Evolutionary conservation across 2,329 filamentous ascomycete genomes (phyloP), one percentile per base, ranked within the genome.

Genomic region (Ophiosphaerella narmari): DNA sequence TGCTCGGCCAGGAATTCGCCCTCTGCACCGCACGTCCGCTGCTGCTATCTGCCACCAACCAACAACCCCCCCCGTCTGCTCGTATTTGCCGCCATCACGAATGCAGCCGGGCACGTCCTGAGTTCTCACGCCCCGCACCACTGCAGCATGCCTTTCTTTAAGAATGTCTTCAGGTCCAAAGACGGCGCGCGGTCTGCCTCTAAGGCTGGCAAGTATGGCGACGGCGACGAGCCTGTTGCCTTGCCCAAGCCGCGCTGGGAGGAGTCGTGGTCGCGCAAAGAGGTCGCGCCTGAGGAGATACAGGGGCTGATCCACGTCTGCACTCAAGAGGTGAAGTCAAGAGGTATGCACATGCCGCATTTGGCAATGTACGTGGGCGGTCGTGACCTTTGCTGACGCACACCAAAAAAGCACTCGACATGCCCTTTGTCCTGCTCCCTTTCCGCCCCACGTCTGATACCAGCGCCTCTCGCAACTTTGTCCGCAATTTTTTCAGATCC

Each of bases 371-470:
- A 11, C 26, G 7, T 32, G 6, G 2, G n/a, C 21, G 12, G 37
- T 44, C 18, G 18, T 21, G 18, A 21, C 18, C 42, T 38, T 49
- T 50, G 46, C 57, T 64, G 47, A 59, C 70, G 53, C 44, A 59
- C 70, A 52, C 44, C 60, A 43, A 23, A 29, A 73, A 96, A 29
- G 91, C 87, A 60, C 86, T 97, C 66, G 88, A 97, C 71, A 86
- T 88, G 52, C 94, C 94, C 1, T 97, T 99, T 74, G 83, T 97
- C 24, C 86, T 99, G 7, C 83, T 99, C 4, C 94, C 94, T 11
- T 99, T 97, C 76, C 88, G 94, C 64, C 94, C 93, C 18, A 91
- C 90, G 24, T 94, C 92, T 57, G 91, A 99, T 71, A 88, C 93
- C 37, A 94, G 90, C 55, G 90, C 90, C 44, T 91, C 95, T 54